Percentiles rank a stretch among this genome's conserved stretches.
Evolutionary conservation across 2,329 filamentous ascomycete genomes (phyloP).

Genomic region (Berkeleyomyces basicola): DNA sequence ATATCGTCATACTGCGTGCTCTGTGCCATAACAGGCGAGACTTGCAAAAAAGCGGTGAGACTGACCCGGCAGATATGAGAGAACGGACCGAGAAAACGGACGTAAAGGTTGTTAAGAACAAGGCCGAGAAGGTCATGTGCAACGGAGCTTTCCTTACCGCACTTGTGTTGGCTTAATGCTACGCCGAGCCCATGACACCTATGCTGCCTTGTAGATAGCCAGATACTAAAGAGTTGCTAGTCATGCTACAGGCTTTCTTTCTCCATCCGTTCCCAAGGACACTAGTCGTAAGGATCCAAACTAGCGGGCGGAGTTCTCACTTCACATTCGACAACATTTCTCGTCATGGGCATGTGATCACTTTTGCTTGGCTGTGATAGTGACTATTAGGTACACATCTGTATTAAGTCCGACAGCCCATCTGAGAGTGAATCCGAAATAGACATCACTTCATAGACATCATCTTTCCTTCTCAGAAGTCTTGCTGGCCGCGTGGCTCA

Average conservation of each 20-base stretch:
- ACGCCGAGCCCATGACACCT: too few relatives aligned
- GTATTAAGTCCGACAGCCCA: background rate
- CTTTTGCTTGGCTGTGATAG: too few relatives aligned
- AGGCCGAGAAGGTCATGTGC: too few relatives aligned
- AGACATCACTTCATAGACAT: too few relatives aligned
- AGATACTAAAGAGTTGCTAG: too few relatives aligned
- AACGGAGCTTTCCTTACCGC: too few relatives aligned
- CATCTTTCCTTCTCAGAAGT: too few relatives aligned
- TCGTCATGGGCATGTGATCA: background rate
- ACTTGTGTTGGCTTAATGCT: too few relatives aligned
- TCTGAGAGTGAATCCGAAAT: background rate
- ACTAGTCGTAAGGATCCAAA: background rate
- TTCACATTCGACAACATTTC: background rate
- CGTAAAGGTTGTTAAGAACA: background rate
- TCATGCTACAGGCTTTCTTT: background rate
- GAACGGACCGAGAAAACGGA: background rate
- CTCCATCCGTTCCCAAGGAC: background rate
- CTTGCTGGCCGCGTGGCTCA: too few relatives aligned
- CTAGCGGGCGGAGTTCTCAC: background rate
- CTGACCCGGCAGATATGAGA: background rate
- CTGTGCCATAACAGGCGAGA: too few relatives aligned
- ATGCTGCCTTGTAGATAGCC: too few relatives aligned
- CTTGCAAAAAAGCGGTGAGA: background rate
- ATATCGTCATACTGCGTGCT: background rate
- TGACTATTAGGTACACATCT: background rate